Percentiles rank a stretch among this genome's conserved stretches.
phyloP scores from a whole-genome alignment of 345 rosid species.

The Noccaea caerulescens region DNA sequence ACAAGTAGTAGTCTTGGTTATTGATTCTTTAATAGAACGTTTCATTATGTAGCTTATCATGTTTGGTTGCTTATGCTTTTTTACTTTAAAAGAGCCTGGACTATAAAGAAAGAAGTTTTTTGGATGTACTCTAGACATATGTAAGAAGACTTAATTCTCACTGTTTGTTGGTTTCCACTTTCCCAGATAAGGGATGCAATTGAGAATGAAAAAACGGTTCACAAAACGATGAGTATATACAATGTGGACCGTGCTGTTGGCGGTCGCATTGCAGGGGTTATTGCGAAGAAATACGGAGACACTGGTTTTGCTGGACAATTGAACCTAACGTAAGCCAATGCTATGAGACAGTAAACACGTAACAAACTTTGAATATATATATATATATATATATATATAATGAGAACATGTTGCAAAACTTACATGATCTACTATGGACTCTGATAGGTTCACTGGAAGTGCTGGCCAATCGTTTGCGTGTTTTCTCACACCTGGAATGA shows the following conservation, averaged over 20 bases:
- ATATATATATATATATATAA: not conserved
- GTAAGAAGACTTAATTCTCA: constrained; percentile 1
- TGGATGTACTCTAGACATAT: not conserved
- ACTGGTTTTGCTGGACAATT: constrained; percentile 95
- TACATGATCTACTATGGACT: constrained; percentile 32
- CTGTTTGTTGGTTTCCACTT: constrained; percentile 23
- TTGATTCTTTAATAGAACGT: not conserved
- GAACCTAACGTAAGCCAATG: constrained; percentile 76
- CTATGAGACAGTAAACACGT: not conserved
- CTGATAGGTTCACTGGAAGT: constrained; percentile 81
- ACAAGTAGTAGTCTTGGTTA: constrained; percentile 4
- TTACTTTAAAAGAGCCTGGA: constrained; percentile 6
- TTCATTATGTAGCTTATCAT: constrained; percentile 12
- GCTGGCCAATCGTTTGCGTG: constrained; percentile 99
- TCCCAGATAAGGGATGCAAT: constrained; percentile 76
- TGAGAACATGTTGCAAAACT: constrained; percentile 19
- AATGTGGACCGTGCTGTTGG: constrained; percentile 95
- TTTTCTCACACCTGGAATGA: constrained; percentile 98
- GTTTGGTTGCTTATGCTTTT: constrained; percentile 1
- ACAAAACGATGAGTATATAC: constrained; percentile 71
- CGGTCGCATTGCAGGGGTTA: constrained; percentile 86
- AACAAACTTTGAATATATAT: constrained; percentile 1
- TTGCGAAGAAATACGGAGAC: constrained; percentile 96
- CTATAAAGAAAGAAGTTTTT: constrained; percentile 9
- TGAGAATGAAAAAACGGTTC: constrained; percentile 72